phyloP scores from a whole-genome alignment of 139 green algal species.

The Desmodesmus armatus region DNA sequence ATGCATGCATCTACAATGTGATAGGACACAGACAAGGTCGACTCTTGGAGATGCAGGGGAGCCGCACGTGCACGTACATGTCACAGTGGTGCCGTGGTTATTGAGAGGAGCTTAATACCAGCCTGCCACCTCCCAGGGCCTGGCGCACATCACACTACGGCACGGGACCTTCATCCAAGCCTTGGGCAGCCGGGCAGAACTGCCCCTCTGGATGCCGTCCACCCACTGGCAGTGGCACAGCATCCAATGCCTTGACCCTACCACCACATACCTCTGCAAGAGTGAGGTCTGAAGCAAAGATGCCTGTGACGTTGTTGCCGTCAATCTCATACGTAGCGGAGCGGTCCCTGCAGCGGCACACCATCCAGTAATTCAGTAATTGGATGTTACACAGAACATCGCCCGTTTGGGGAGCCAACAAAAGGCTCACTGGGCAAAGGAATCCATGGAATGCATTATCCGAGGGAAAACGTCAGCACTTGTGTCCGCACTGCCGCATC shows the following conservation, averaged over 20 bases:
- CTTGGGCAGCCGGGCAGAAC: no score
- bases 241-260: neutral
- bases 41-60: neutral
- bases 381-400: no score
- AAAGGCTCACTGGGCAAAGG: no score
- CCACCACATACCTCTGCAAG: conserved; percentile 51
- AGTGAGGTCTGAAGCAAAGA: conserved; percentile 66
- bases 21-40: neutral
- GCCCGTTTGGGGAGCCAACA: no score
- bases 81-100: neutral
- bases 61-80: neutral
- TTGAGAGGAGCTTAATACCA: neutral
- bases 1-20: neutral
- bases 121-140: no score
- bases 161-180: no score
- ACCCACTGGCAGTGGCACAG: neutral
- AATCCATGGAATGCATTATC: no score
- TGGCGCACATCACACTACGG: neutral
- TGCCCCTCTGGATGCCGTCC: no score
- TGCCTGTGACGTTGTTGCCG: conserved; percentile 33
- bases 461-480: conserved; percentile 17
- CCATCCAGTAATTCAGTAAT: conserved; percentile 39
- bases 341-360: neutral
- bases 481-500: neutral
- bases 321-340: conserved; percentile 47